phyloP scores from a whole-genome alignment of 306 rosid genomes.

The Amphicarpaea edgeworthii region DNA sequence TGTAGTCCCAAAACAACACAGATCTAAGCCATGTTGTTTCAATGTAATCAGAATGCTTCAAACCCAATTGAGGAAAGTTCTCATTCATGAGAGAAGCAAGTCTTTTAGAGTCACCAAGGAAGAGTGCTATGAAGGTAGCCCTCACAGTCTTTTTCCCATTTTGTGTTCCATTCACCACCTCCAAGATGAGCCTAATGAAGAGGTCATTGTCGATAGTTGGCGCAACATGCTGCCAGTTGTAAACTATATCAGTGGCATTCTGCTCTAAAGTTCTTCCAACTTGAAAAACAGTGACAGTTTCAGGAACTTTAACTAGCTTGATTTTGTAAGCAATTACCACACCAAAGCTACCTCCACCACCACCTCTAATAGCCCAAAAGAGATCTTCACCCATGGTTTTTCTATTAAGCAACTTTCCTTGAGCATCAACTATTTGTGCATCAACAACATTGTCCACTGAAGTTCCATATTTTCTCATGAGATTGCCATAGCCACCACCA shows the following conservation, averaged over 20 bases:
- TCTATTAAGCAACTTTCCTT: constrained; percentile 59
- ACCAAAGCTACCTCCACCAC: constrained; percentile 65
- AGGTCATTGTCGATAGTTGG: constrained; percentile 52
- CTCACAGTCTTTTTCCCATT: constrained; percentile 50
- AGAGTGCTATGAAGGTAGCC: constrained; percentile 51
- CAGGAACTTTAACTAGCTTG: constrained; percentile 57
- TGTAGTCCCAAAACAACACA: constrained; percentile 58
- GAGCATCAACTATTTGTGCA: constrained; percentile 53
- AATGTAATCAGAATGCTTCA: constrained; percentile 54
- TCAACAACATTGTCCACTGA: constrained; percentile 61
- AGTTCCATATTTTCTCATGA: constrained; percentile 66
- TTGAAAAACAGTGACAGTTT: constrained; percentile 59
- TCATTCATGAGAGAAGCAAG: constrained; percentile 53
- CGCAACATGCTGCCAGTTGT: constrained; percentile 62
- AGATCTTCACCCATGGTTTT: constrained; percentile 65
- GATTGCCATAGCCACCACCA: constrained; percentile 65
- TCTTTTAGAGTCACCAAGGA: constrained; percentile 59
- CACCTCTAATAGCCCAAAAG: constrained; percentile 68
- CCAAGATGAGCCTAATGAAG: constrained; percentile 62
- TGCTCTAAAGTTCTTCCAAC: constrained; percentile 53
- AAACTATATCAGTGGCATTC: constrained; percentile 51
- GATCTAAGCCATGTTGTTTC: constrained; percentile 67
- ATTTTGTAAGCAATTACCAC: constrained; percentile 60
- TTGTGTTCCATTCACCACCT: constrained; percentile 47
- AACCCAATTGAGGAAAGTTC: constrained; percentile 61